Evolutionary conservation across 1,139 yeast species (phyloP).

Genomic region (Hansenula lynferdii): DNA sequence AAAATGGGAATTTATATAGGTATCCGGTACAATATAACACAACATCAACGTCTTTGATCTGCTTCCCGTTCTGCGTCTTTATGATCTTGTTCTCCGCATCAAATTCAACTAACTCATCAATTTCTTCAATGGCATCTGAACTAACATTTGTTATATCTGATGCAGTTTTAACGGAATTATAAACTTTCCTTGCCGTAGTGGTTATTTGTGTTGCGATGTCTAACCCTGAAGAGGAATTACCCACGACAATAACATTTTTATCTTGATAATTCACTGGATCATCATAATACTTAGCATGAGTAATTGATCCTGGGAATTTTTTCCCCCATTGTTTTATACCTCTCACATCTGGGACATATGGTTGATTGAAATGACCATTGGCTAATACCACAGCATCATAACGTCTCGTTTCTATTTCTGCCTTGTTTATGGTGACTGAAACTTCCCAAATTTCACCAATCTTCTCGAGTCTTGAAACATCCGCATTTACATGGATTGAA

Average conservation of each 20-base stretch:
- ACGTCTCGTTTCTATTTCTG: background rate
- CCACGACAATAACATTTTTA: constrained; percentile 48
- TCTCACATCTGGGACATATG: constrained; percentile 46
- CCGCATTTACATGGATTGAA: constrained; percentile 30
- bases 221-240: constrained; percentile 58
- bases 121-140: constrained; percentile 29
- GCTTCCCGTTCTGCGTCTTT: constrained; percentile 34
- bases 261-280: constrained; percentile 37
- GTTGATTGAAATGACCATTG: constrained; percentile 53
- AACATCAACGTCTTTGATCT: constrained; percentile 36
- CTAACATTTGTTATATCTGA: constrained; percentile 27
- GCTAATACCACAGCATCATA: constrained; percentile 56
- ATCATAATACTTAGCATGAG: constrained; percentile 57
- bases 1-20: constrained; percentile 42
- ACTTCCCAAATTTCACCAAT: constrained; percentile 7
- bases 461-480: constrained; percentile 28
- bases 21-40: constrained; percentile 65
- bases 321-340: constrained; percentile 49
- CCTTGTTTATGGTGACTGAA: background rate
- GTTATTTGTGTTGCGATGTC: constrained; percentile 53
- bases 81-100: constrained; percentile 28
- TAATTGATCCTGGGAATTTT: constrained; percentile 40
- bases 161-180: constrained; percentile 23
- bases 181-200: constrained; percentile 31
- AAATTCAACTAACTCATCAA: constrained; percentile 30